Evolutionary conservation across 2,329 filamentous ascomycete species (phyloP).

Genomic region (Aspergillus cejpii): DNA sequence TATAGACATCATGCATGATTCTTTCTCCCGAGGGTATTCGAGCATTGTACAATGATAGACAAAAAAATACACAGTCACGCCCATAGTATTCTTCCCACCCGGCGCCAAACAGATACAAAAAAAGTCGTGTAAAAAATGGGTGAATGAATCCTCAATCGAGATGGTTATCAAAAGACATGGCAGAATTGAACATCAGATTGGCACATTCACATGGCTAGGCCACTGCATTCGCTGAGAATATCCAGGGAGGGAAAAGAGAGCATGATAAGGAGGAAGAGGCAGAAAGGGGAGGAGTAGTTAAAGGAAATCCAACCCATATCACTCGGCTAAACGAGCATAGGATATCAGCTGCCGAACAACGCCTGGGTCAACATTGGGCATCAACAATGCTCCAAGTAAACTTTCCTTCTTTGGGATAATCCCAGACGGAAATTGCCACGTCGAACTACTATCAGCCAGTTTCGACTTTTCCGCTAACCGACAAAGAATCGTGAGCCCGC

Average conservation of each 20-base stretch:
- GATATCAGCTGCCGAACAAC: slow-evolving; percentile 63
- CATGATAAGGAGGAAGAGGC: slow-evolving; percentile 11
- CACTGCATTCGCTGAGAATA: slow-evolving; percentile 15
- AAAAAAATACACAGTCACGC: slow-evolving; percentile 18
- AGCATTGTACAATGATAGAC: slow-evolving; percentile 32
- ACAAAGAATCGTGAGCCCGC: slow-evolving; percentile 62
- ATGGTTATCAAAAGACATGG: slow-evolving; percentile 21
- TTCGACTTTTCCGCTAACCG: slow-evolving; percentile 60
- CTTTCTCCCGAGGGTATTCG: slow-evolving; percentile 30
- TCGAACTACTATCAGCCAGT: slow-evolving; percentile 48
- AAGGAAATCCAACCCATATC: slow-evolving; percentile 15
- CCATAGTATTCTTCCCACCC: slow-evolving; percentile 20
- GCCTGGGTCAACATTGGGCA: slow-evolving; percentile 56
- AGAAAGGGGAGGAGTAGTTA: slow-evolving; percentile 7
- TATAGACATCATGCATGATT: slow-evolving; percentile 21
- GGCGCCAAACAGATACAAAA: slow-evolving; percentile 18
- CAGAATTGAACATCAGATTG: slow-evolving; percentile 15
- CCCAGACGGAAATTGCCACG: slow-evolving; percentile 50
- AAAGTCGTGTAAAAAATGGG: slow-evolving; percentile 6
- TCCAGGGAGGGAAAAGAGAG: slow-evolving; percentile 12
- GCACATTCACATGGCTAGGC: slow-evolving; percentile 10
- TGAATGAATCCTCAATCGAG: slow-evolving; percentile 6
- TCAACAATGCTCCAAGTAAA: slow-evolving; percentile 60
- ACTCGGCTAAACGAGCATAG: slow-evolving; percentile 52
- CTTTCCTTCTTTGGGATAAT: slow-evolving; percentile 61